A percentile compares a stretch with the other conserved stretches of the same genome.
phyloP scores from a whole-genome alignment of 2,329 filamentous ascomycete genomes.

The Aspergillus sp. region DNA sequence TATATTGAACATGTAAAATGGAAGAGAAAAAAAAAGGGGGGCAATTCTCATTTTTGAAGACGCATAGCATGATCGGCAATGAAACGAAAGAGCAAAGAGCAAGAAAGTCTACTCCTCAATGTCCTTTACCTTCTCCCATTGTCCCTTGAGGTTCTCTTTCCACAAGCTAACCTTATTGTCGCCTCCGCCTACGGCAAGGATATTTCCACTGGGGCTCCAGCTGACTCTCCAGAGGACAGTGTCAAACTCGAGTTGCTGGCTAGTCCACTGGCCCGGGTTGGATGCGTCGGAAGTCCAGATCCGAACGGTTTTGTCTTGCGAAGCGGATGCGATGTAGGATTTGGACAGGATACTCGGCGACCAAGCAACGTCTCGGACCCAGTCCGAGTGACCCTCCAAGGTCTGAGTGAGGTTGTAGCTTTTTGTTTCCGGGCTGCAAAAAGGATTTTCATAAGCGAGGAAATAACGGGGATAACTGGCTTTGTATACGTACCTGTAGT shows the following conservation, averaged over 20 bases:
- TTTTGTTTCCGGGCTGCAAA: slow-evolving; percentile 49
- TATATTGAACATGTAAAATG: slow-evolving; percentile 1
- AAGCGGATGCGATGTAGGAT: slow-evolving; percentile 93
- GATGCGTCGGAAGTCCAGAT: slow-evolving; percentile 85
- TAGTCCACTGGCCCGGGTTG: slow-evolving; percentile 73
- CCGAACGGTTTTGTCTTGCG: slow-evolving; percentile 93
- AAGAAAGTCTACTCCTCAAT: slow-evolving; percentile 70
- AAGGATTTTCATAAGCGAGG: background rate
- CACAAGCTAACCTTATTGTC: slow-evolving; percentile 97
- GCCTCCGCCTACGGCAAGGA: slow-evolving; percentile 85
- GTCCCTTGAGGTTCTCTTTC: slow-evolving; percentile 96
- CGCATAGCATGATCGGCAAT: slow-evolving; percentile 13
- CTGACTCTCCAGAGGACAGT: slow-evolving; percentile 91
- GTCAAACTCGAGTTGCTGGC: slow-evolving; percentile 83
- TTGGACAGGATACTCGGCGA: slow-evolving; percentile 92
- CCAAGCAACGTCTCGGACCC: slow-evolving; percentile 98
- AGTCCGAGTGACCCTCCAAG: slow-evolving; percentile 82
- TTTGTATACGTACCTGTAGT: slow-evolving; percentile 59
- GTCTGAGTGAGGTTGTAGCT: slow-evolving; percentile 55
- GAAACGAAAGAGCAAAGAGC: slow-evolving; percentile 10
- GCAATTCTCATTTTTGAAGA: background rate
- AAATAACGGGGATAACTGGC: background rate
- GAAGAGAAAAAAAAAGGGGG: background rate
- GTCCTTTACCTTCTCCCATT: slow-evolving; percentile 96
- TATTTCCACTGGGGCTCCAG: slow-evolving; percentile 97